Conservation (phyloP, 108 stramenopile species). For the Cyclotella sp. region DNA sequence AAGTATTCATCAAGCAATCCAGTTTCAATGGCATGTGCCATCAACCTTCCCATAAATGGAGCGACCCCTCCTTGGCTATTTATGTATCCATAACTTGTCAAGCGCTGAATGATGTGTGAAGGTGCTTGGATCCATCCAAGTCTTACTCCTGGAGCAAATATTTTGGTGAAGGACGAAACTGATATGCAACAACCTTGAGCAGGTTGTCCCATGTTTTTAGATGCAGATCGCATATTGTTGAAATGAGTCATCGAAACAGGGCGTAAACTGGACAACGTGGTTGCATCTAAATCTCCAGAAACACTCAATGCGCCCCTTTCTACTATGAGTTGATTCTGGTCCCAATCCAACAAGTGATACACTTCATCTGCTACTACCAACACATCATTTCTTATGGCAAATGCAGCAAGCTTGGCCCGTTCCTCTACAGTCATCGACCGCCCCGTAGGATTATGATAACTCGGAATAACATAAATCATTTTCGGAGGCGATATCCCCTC, state of each 20-base stretch:
- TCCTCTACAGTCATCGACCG: conserved; percentile 57
- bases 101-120: conserved; percentile 42
- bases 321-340: conserved; percentile 2
- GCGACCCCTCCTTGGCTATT: conserved; percentile 69
- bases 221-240: conserved; percentile 17
- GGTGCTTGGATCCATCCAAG: conserved; percentile 80
- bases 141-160: conserved; percentile 71
- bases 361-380: conserved; percentile 75
- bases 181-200: conserved; percentile 67
- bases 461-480: conserved; percentile 76
- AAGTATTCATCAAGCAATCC: conserved; percentile 56
- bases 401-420: conserved; percentile 44
- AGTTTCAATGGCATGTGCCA: conserved; percentile 48
- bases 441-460: conserved; percentile 78
- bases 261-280: conserved; percentile 20
- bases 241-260: conserved; percentile 64
- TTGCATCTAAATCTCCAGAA: neutral
- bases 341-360: conserved; percentile 78
- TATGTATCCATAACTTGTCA: conserved; percentile 65
- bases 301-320: neutral
- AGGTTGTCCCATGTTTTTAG: neutral
- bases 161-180: conserved; percentile 80
- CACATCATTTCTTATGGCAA: conserved; percentile 59
- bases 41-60: conserved; percentile 67
- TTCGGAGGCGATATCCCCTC: conserved; percentile 48